Evolutionary conservation across 2,329 filamentous ascomycete genomes (phyloP).

Genomic region (Colletotrichum sublineola): DNA sequence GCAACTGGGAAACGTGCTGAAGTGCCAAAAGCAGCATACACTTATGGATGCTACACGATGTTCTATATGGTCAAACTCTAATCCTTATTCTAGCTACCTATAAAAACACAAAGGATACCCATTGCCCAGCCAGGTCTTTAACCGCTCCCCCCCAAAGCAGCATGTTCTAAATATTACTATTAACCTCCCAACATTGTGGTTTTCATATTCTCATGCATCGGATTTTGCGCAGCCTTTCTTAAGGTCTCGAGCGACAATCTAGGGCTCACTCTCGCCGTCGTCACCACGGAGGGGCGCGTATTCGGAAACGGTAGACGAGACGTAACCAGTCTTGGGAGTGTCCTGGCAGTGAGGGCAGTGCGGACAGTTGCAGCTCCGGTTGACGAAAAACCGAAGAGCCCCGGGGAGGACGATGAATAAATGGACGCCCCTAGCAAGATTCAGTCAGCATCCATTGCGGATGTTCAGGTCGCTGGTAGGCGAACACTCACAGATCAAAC

Average conservation of each 20-base stretch:
- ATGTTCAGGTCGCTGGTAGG: no score
- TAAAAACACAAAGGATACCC: neutral
- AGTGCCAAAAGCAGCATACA: no score
- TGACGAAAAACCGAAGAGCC: neutral
- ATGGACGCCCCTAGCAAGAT: no score
- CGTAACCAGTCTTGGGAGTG: slow-evolving; percentile 15
- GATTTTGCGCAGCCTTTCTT: slow-evolving; percentile 2
- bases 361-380: slow-evolving; percentile 26
- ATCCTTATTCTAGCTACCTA: neutral
- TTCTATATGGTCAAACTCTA: neutral
- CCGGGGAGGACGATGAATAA: no score
- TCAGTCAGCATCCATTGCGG: no score
- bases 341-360: slow-evolving; percentile 35
- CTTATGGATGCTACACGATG: neutral
- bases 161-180: no score
- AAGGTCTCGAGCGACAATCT: slow-evolving; percentile 4
- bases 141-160: neutral
- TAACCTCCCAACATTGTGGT: no score
- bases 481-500: no score
- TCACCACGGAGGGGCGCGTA: slow-evolving; percentile 33
- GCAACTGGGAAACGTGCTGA: no score
- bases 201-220: neutral
- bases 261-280: slow-evolving; percentile 17
- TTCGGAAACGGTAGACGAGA: slow-evolving; percentile 25
- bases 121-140: neutral